These are phyloP conservation scores for Scleroderma bovista DNA, from an alignment of 768 basidiomycete species.

Conservation along the genomic window DNA sequence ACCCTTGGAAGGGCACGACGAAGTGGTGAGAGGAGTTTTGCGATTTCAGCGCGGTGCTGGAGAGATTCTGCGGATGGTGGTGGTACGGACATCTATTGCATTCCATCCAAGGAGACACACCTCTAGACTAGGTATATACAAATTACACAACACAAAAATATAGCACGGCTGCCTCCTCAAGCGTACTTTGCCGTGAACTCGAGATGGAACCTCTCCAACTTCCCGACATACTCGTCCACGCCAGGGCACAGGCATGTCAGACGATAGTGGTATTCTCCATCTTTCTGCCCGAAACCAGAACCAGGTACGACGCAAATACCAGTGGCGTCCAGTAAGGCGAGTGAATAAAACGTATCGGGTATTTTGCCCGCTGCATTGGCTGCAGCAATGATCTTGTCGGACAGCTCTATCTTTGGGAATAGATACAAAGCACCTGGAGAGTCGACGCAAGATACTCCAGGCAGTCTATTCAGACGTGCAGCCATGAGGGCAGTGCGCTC, in stretches of 20 bases:
- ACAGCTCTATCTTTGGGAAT: slow-evolving; percentile 77
- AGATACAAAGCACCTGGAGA: slow-evolving; percentile 93
- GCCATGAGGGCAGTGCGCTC: slow-evolving; percentile 70
- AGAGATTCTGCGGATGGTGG: slow-evolving; percentile 29
- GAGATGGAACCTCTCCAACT: slow-evolving; percentile 72
- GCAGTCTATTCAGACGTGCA: slow-evolving; percentile 69
- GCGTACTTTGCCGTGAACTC: slow-evolving; percentile 51
- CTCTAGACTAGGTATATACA: neutral
- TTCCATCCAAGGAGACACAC: too few species aligned
- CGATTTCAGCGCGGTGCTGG: slow-evolving; percentile 48
- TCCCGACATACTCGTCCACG: slow-evolving; percentile 85
- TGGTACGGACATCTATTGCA: too few species aligned
- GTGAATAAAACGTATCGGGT: slow-evolving; percentile 86
- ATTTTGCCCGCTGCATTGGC: slow-evolving; percentile 68
- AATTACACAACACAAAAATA: slow-evolving; percentile 6
- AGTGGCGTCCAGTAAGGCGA: slow-evolving; percentile 78
- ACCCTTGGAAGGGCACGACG: slow-evolving; percentile 54
- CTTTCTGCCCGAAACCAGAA: slow-evolving; percentile 89
- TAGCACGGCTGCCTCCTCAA: neutral
- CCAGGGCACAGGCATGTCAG: slow-evolving; percentile 94
- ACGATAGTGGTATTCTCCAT: slow-evolving; percentile 86
- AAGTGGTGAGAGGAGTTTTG: slow-evolving; percentile 48
- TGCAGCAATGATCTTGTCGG: slow-evolving; percentile 64
- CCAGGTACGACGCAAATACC: slow-evolving; percentile 95
- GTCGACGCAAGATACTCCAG: slow-evolving; percentile 86